A percentile compares a stretch with the other conserved stretches of the same genome.
These are phyloP conservation scores for Alternaria sp. DNA, from an alignment of 2,329 filamentous ascomycete genomes.

Conservation along the genomic window DNA sequence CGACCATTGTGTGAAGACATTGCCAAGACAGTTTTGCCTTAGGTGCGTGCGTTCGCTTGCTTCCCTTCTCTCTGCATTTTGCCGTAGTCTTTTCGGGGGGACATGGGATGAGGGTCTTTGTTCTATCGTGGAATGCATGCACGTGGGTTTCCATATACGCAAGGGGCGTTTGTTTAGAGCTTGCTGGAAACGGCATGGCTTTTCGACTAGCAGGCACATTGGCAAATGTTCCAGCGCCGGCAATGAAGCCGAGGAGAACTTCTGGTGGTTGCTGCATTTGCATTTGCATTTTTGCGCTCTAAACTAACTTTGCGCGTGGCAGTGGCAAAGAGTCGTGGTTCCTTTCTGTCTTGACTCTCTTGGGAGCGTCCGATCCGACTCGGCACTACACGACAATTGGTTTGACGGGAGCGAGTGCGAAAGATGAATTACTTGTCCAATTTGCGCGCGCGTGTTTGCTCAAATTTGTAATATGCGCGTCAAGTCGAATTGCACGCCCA, in stretches of 20 bases:
- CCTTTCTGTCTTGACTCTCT: background rate
- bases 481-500: background rate
- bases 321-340: constrained; percentile 1
- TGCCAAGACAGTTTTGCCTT: constrained; percentile 1
- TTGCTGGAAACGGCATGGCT: background rate
- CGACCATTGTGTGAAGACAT: constrained; percentile 9
- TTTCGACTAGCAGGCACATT: background rate
- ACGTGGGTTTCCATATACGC: constrained; percentile 2
- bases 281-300: background rate
- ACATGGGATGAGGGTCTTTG: background rate
- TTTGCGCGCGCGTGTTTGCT: background rate
- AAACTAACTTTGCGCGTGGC: constrained; percentile 1
- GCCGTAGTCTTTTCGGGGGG: background rate
- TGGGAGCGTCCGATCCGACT: background rate
- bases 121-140: background rate
- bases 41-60: constrained; percentile 14
- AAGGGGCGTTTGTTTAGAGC: constrained; percentile 6
- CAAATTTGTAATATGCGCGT: background rate
- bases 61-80: constrained; percentile 3
- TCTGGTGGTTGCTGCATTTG: background rate
- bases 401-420: background rate
- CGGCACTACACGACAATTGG: background rate
- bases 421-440: constrained; percentile 2
- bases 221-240: background rate
- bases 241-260: background rate